Conservation (phyloP, 1,284 basidiomycete genomes). For the Anthracocystis setariae region DNA sequence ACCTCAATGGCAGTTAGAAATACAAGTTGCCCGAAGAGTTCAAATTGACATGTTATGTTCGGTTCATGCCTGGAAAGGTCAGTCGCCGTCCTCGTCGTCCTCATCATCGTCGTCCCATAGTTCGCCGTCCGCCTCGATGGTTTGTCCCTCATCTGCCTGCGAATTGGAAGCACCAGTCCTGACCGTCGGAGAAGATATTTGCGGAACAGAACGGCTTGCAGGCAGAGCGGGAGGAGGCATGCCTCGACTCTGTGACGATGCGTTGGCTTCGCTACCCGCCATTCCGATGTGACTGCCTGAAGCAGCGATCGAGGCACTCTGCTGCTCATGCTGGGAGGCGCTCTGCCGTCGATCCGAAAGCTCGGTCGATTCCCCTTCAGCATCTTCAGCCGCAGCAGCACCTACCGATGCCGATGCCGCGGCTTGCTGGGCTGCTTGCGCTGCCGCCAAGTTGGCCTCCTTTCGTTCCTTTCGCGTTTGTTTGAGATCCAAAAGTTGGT, state of each 20-base stretch:
- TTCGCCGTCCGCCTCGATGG: slow-evolving; percentile 37
- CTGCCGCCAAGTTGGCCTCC: slow-evolving; percentile 57
- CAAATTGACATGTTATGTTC: too few species aligned
- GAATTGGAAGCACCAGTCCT: neutral
- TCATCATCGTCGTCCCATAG: slow-evolving; percentile 51
- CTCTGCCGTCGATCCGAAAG: slow-evolving; percentile 35
- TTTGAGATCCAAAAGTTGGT: slow-evolving; percentile 60
- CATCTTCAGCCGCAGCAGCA: slow-evolving; percentile 15
- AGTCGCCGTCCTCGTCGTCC: slow-evolving; percentile 13
- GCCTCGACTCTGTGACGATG: slow-evolving; percentile 12
- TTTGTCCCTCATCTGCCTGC: neutral
- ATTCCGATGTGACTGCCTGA: neutral
- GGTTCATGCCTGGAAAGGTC: neutral
- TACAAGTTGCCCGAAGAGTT: too few species aligned
- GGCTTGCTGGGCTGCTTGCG: slow-evolving; percentile 43
- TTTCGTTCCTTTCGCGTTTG: slow-evolving; percentile 58
- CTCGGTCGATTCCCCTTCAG: slow-evolving; percentile 6
- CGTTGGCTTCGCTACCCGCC: neutral
- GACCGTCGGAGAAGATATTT: slow-evolving; percentile 1
- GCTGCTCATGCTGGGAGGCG: slow-evolving; percentile 4
- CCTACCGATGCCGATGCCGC: slow-evolving; percentile 19
- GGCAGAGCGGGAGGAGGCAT: slow-evolving; percentile 44
- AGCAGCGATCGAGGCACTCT: neutral
- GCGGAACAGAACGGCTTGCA: slow-evolving; percentile 16
- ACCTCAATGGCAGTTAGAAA: too few species aligned